A percentile compares a stretch with the other conserved stretches of the same genome.
Evolutionary conservation across 305 asterid species (phyloP).

Genomic region (Rubia peregrina): DNA sequence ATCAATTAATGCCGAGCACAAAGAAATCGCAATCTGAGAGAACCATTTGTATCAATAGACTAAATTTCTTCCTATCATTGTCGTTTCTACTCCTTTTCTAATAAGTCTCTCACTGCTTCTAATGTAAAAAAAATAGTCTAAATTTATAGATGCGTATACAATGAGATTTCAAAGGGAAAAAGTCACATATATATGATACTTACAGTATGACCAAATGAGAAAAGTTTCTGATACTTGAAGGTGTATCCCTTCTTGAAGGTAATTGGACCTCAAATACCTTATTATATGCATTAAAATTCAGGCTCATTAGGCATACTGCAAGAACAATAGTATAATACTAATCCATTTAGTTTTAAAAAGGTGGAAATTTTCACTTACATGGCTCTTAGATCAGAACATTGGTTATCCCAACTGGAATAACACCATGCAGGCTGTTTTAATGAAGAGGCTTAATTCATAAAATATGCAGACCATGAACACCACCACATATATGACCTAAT

Average conservation of each 20-base stretch:
- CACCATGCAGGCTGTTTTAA: slow-evolving; percentile 78
- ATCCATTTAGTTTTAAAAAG: not conserved
- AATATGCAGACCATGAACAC: slow-evolving; percentile 4
- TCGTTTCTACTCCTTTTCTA: not conserved
- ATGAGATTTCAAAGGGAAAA: not conserved
- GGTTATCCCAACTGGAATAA: slow-evolving; percentile 64
- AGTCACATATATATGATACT: slow-evolving; percentile 8
- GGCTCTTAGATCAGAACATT: slow-evolving; percentile 80
- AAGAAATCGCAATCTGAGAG: not conserved
- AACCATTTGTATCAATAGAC: not conserved
- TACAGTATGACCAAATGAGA: slow-evolving; percentile 68
- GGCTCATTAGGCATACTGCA: not conserved
- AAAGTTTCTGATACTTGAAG: slow-evolving; percentile 73
- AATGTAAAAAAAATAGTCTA: not conserved
- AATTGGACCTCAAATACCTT: slow-evolving; percentile 79
- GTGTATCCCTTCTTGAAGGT: slow-evolving; percentile 91
- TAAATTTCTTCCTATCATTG: not conserved
- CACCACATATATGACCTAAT: not conserved
- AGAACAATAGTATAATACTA: not conserved
- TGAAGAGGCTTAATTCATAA: slow-evolving; percentile 69
- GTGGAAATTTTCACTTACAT: slow-evolving; percentile 49
- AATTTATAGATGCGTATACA: not conserved
- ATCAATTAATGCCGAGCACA: not conserved
- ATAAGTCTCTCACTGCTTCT: not conserved
- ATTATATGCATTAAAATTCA: slow-evolving; percentile 5